A percentile compares a stretch with the other conserved stretches of the same genome.
These are phyloP conservation scores for Penicillium samsonianum DNA, from an alignment of 495 filamentous ascomycete genomes.

Conservation along the genomic window DNA sequence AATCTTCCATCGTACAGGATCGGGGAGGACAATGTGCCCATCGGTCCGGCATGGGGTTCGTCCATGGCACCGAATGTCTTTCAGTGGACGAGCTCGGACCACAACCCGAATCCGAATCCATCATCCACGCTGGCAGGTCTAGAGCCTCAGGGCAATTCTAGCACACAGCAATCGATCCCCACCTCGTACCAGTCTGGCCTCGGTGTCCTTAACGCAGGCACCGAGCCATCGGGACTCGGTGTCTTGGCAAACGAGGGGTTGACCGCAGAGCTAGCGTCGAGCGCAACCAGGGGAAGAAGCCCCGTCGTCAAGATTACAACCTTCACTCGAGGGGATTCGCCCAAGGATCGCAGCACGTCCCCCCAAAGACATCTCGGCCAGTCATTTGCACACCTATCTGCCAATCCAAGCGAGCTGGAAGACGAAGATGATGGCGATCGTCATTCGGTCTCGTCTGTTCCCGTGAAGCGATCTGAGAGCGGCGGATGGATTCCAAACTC, in stretches of 20 bases:
- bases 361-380: constrained; percentile 35
- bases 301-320: constrained; percentile 50
- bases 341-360: constrained; percentile 31
- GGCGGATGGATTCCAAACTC: constrained; percentile 37
- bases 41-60: constrained; percentile 12
- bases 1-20: constrained; percentile 7
- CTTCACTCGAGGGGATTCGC: constrained; percentile 53
- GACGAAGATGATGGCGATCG: constrained; percentile 31
- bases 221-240: constrained; percentile 23
- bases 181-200: constrained; percentile 9
- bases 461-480: constrained; percentile 30
- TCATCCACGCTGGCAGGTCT: constrained; percentile 2
- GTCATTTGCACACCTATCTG: constrained; percentile 45
- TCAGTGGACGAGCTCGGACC: constrained; percentile 19
- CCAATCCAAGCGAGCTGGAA: constrained; percentile 34
- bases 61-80: constrained; percentile 14
- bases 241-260: constrained; percentile 25
- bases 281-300: constrained; percentile 40
- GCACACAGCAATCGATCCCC: neutral
- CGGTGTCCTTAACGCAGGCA: constrained; percentile 11
- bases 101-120: constrained; percentile 16
- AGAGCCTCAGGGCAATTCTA: neutral
- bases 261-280: constrained; percentile 15
- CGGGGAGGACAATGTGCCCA: neutral
- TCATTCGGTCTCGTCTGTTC: constrained; percentile 16